Base-by-base conservation (phyloP, 2,329 filamentous ascomycete species). In the Magnaporthiopsis poae region DNA sequence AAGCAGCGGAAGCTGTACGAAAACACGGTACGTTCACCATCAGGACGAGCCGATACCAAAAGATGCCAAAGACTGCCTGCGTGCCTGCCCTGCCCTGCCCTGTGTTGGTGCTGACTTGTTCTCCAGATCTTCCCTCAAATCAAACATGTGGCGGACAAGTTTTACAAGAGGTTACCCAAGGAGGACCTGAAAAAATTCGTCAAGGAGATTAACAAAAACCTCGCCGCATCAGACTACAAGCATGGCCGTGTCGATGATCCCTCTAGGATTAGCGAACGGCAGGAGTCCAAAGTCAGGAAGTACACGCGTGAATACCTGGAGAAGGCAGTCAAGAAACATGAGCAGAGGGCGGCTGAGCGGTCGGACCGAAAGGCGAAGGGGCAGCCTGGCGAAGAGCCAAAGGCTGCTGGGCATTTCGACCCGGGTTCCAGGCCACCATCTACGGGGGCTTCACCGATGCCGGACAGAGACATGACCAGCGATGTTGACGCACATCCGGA, bases 1-100 rank as follows among this genome's bases (percentile, higher is more conserved):
- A 97, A 97, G 78, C 91, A 95, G 77, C 96, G 92, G 85, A 96
- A 92, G 80, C 83, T 96, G 2, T 98, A 97, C 73, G 93, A 97
- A 76, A 93, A 93, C 74, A 96, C 92, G 65, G 92, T 96, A 82
- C 76, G 90, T 80, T 35, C 12, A 2, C 27, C 27, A 27, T 27
- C 21, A 18, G 46, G 5, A 8, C 21, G 5, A 52, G 46, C 46
- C 21, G 15, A 5, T 21, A 21, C 4, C 8, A 4, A 5, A n/a
- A 13, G 31, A 52, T 21, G 21, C 46, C 15, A n/a, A 2, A 5
- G 15, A 9, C 18, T 52, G 46, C 18, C 46, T n/a, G 31, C 7
- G 1, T 36, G 35, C 12, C 18, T 52, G 46, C 18, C 46, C 9
- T 36, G 35, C 2, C 27, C 27, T 27, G 27, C 27, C 27, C 27